Evolutionary conservation across 768 basidiomycete genomes (phyloP).

Genomic region (Xerocomus spinulosus): DNA sequence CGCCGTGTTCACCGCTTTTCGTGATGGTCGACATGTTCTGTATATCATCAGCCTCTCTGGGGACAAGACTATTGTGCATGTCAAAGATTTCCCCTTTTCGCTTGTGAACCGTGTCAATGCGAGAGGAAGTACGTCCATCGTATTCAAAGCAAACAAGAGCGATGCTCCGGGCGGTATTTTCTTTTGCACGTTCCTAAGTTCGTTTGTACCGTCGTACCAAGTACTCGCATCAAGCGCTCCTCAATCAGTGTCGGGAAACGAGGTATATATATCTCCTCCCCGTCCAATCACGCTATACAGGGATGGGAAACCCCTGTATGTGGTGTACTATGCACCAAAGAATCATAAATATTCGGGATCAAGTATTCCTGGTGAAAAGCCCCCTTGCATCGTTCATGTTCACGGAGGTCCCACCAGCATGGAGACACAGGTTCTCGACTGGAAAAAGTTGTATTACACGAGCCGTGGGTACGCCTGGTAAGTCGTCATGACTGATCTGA

Average conservation of each 20-base stretch:
- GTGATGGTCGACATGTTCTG: conserved; percentile 32
- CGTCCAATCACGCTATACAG: conserved; percentile 41
- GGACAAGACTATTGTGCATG: conserved; percentile 23
- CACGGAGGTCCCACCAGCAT: conserved; percentile 72
- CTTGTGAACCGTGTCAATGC: conserved; percentile 21
- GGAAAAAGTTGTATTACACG: conserved; percentile 62
- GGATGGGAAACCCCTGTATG: conserved; percentile 44
- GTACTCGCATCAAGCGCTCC: conserved; percentile 25
- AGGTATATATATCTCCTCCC: conserved; percentile 43
- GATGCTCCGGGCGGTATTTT: conserved; percentile 32
- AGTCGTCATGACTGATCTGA: conserved; percentile 1
- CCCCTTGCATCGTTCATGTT: conserved; percentile 59
- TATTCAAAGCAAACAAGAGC: conserved; percentile 32
- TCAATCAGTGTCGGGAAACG: conserved; percentile 6
- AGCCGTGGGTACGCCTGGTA: conserved; percentile 73
- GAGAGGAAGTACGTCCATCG: conserved; percentile 21
- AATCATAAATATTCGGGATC: conserved; percentile 57
- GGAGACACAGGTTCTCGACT: conserved; percentile 43
- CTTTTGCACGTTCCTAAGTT: conserved; percentile 24
- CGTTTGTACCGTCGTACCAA: conserved; percentile 20
- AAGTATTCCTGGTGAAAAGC: conserved; percentile 47
- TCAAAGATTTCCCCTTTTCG: conserved; percentile 33
- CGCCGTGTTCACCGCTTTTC: conserved; percentile 30
- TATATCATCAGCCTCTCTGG: conserved; percentile 29
- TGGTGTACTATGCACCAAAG: conserved; percentile 61